These are phyloP conservation scores for Phytophthora colocasiae DNA, from an alignment of 352 stramenopile species.

Conservation along the genomic window DNA sequence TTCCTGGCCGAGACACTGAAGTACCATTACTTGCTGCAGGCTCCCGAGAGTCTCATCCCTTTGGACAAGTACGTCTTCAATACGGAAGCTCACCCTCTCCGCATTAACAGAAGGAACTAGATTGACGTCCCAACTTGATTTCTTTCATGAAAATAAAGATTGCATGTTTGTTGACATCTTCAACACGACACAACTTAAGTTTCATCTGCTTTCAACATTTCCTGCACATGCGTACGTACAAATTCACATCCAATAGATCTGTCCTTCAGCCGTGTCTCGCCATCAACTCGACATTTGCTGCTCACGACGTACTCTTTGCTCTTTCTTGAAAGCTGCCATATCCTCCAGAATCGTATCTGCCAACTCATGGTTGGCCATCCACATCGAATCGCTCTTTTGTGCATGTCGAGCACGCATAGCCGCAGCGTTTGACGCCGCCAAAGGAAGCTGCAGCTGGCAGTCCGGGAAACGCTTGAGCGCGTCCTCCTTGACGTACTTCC, in stretches of 20 bases:
- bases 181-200: no score
- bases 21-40: conserved; percentile 23
- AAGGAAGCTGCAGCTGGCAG: conserved; percentile 47
- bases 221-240: no score
- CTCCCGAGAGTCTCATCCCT: conserved; percentile 56
- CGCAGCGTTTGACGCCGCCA: conserved; percentile 42
- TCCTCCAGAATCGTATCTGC: conserved; percentile 18
- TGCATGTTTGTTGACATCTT: conserved; percentile 1
- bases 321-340: conserved; percentile 24
- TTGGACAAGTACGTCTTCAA: conserved; percentile 97
- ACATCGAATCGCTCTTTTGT: conserved; percentile 36
- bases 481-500: conserved; percentile 47
- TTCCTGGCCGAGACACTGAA: conserved; percentile 97
- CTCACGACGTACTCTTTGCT: not conserved
- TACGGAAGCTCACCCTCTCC: conserved; percentile 95
- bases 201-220: no score
- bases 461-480: conserved; percentile 47
- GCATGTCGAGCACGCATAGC: conserved; percentile 24
- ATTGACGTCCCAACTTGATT: conserved; percentile 1
- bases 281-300: no score
- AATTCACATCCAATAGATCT: no score
- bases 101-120: conserved; percentile 47
- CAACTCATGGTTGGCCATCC: conserved; percentile 29
- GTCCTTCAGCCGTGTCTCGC: no score
- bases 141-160: not conserved